Evolutionary conservation across 352 stramenopile species (phyloP).

Genomic region (Pythium oligandrum): DNA sequence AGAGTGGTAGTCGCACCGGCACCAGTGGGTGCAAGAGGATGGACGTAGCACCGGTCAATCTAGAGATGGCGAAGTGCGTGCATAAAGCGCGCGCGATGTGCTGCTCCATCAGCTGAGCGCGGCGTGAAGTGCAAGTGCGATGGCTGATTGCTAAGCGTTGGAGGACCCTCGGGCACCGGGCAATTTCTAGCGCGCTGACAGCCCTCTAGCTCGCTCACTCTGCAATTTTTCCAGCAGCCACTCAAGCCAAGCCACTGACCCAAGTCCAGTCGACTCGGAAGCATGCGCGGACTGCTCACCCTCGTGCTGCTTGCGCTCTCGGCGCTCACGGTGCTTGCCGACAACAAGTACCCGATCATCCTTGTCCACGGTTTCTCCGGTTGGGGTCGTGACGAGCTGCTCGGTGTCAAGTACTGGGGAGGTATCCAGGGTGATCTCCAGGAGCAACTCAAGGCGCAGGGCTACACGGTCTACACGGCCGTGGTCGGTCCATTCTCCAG

Average conservation of each 20-base stretch:
- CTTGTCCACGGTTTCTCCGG: conserved; percentile 45
- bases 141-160: too few species aligned
- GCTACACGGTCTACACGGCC: conserved; percentile 42
- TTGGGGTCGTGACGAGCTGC: conserved; percentile 41
- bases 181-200: background rate
- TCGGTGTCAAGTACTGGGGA: conserved; percentile 51
- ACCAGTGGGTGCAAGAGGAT: too few species aligned
- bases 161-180: too few species aligned
- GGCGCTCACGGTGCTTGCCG: conserved; percentile 4
- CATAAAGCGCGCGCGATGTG: too few species aligned
- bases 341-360: conserved; percentile 39
- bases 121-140: too few species aligned
- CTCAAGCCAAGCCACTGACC: too few species aligned
- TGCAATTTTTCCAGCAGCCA: background rate
- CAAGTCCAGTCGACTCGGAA: background rate
- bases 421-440: conserved; percentile 37
- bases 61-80: too few species aligned
- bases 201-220: background rate
- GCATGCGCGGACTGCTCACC: conserved; percentile 9
- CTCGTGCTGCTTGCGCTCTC: conserved; percentile 9
- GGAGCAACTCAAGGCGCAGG: conserved; percentile 29
- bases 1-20: too few species aligned
- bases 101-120: too few species aligned
- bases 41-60: too few species aligned
- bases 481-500: conserved; percentile 44